Evolutionary conservation across 2,329 filamentous ascomycete species (phyloP).

Genomic region (Parastagonospora nodorum): DNA sequence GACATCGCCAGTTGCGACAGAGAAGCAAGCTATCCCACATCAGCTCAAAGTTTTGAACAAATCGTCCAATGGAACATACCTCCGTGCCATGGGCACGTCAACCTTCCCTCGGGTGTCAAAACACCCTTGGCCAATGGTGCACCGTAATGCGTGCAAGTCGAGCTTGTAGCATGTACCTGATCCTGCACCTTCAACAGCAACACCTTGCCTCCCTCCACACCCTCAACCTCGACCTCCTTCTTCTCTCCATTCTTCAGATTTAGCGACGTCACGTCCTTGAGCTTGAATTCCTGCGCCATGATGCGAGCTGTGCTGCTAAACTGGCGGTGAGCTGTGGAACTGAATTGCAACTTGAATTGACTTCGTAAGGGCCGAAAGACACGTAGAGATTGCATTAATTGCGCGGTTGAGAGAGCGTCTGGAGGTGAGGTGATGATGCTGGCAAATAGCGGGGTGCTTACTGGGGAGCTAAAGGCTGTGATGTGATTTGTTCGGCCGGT

Average conservation of each 20-base stretch:
- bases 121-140: constrained; percentile 88
- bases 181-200: constrained; percentile 80
- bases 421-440: constrained; percentile 5
- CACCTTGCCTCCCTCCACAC: constrained; percentile 83
- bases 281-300: constrained; percentile 59
- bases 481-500: constrained; percentile 9
- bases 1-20: constrained; percentile 84
- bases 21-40: constrained; percentile 77
- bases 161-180: constrained; percentile 76
- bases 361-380: constrained; percentile 28
- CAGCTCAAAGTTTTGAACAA: constrained; percentile 3
- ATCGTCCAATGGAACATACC: constrained; percentile 55
- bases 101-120: constrained; percentile 75
- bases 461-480: neutral
- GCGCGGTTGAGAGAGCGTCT: neutral
- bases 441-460: constrained; percentile 9
- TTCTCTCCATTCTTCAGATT: constrained; percentile 81
- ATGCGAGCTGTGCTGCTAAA: constrained; percentile 35
- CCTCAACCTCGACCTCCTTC: constrained; percentile 87
- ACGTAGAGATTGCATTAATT: constrained; percentile 32
- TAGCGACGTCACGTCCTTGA: constrained; percentile 78
- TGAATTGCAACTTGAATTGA: constrained; percentile 21
- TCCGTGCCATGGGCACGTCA: constrained; percentile 97
- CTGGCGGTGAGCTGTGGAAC: constrained; percentile 17
- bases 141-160: constrained; percentile 90